These are phyloP conservation scores for Salinomyces thailandicus DNA, from an alignment of 2,329 filamentous ascomycete genomes.

Conservation along the genomic window DNA sequence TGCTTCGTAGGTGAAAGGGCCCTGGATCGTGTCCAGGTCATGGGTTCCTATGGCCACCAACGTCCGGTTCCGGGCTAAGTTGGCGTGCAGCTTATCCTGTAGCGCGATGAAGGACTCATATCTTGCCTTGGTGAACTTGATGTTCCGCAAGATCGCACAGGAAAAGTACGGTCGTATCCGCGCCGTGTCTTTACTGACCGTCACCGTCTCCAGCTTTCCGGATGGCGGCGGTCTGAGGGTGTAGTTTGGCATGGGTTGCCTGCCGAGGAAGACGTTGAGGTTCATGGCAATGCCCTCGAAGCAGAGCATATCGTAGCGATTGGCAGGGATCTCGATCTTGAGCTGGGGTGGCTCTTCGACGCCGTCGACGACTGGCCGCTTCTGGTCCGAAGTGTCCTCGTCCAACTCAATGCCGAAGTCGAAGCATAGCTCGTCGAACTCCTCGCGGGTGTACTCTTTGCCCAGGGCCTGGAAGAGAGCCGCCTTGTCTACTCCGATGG, in stretches of 20 bases:
- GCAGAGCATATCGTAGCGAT: slow-evolving; percentile 85
- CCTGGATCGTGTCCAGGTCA: slow-evolving; percentile 84
- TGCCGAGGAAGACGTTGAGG: slow-evolving; percentile 86
- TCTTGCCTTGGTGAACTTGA: slow-evolving; percentile 81
- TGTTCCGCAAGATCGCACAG: slow-evolving; percentile 75
- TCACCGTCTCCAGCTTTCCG: slow-evolving; percentile 69
- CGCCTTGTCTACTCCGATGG: slow-evolving; percentile 92
- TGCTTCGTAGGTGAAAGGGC: slow-evolving; percentile 94
- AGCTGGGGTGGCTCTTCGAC: slow-evolving; percentile 81
- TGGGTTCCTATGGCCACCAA: slow-evolving; percentile 96
- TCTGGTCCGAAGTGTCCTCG: slow-evolving; percentile 75
- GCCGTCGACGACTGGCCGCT: slow-evolving; percentile 62
- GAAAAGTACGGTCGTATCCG: slow-evolving; percentile 81
- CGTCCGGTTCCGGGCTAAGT: slow-evolving; percentile 83
- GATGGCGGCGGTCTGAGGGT: slow-evolving; percentile 59
- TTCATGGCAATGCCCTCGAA: slow-evolving; percentile 94
- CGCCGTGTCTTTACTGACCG: slow-evolving; percentile 54
- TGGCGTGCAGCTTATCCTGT: slow-evolving; percentile 96
- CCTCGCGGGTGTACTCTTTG: slow-evolving; percentile 80
- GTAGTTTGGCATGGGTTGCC: slow-evolving; percentile 67
- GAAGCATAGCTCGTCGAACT: slow-evolving; percentile 96
- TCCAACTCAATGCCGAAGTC: slow-evolving; percentile 98
- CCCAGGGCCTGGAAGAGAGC: slow-evolving; percentile 88
- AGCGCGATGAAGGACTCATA: slow-evolving; percentile 97
- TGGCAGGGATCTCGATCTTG: slow-evolving; percentile 96